Conservation (phyloP, 345 rosid species). For the Salix purpurea region DNA sequence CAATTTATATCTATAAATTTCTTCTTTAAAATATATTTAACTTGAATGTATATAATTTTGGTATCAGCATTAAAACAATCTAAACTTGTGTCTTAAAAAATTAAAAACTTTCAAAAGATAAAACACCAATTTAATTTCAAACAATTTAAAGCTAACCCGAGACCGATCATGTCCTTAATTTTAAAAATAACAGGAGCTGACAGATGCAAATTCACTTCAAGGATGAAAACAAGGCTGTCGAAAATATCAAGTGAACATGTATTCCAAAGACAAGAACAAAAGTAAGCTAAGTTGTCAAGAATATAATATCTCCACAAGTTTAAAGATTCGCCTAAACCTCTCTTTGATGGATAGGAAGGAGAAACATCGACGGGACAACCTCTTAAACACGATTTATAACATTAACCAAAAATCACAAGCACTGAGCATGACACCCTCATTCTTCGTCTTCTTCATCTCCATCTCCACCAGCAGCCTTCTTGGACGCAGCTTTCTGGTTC, state of each 20-base stretch:
- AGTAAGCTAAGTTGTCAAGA: too few species aligned
- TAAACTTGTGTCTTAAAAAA: too few species aligned
- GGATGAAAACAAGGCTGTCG: neutral
- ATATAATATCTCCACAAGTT: too few species aligned
- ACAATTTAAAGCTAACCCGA: too few species aligned
- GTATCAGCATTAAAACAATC: too few species aligned
- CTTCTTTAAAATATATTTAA: too few species aligned
- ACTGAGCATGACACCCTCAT: neutral
- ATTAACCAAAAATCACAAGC: neutral
- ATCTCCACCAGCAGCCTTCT: slow-evolving; percentile 14
- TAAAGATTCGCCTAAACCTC: neutral
- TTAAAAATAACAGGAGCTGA: too few species aligned
- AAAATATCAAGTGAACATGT: neutral
- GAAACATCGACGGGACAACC: neutral
- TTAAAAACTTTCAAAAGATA: too few species aligned
- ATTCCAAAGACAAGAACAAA: neutral
- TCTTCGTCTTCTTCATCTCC: slow-evolving; percentile 13
- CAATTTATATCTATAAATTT: too few species aligned
- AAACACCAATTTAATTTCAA: too few species aligned
- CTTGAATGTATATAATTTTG: too few species aligned
- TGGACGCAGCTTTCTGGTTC: slow-evolving; percentile 13
- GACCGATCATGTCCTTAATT: too few species aligned
- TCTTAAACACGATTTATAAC: neutral
- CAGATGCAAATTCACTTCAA: neutral
- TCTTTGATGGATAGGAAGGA: neutral